These are phyloP conservation scores for Vickermania ingenoplastis DNA, from an alignment of 208 protist species.

Conservation along the genomic window DNA sequence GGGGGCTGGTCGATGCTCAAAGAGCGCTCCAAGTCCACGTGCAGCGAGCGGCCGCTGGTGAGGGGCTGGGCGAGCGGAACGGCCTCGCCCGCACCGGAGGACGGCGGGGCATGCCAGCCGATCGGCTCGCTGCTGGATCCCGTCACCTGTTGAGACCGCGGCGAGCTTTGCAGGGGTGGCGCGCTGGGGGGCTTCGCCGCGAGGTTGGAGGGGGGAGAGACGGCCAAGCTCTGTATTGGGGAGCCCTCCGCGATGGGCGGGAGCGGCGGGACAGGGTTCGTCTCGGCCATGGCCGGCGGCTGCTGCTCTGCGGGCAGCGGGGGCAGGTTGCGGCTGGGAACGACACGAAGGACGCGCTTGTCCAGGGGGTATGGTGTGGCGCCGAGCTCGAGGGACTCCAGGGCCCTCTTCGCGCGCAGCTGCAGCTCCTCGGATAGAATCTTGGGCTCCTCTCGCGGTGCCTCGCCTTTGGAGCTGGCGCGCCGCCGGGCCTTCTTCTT, in stretches of 20 bases:
- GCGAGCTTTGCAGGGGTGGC: background rate
- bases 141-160: background rate
- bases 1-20: background rate
- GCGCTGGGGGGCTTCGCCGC: background rate
- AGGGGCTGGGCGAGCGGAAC: background rate
- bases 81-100: background rate
- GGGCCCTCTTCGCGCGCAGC: slow-evolving; percentile 8
- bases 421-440: slow-evolving; percentile 2
- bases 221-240: background rate
- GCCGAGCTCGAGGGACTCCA: slow-evolving; percentile 8
- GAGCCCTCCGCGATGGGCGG: background rate
- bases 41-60: background rate
- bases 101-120: background rate
- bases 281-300: background rate
- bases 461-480: background rate
- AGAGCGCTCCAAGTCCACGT: background rate
- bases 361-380: background rate
- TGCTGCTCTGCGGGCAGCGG: background rate
- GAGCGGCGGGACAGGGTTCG: background rate
- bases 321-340: background rate
- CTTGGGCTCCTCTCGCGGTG: background rate
- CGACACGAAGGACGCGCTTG: background rate
- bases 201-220: background rate
- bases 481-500: background rate
- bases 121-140: background rate